Conservation (phyloP, 2,329 filamentous ascomycete genomes). For the Alternaria conjuncta region DNA sequence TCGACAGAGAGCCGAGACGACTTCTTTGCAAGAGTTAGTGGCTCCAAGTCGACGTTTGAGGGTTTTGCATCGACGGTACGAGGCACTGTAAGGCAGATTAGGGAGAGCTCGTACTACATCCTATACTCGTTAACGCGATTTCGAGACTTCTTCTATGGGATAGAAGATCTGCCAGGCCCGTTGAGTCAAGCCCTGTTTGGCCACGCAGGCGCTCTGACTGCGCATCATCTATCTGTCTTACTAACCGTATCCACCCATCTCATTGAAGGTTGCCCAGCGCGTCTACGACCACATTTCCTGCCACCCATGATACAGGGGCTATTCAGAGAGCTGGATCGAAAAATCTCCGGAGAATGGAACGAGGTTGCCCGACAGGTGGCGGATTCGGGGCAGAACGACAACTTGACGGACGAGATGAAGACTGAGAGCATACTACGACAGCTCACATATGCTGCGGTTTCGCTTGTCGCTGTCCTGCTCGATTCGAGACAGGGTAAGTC, state of each 20-base stretch:
- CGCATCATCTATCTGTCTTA: conserved; percentile 93
- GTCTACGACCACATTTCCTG: conserved; percentile 78
- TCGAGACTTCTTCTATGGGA: conserved; percentile 88
- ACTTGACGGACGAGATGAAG: conserved; percentile 94
- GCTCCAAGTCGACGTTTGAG: conserved; percentile 87
- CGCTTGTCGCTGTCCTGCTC: conserved; percentile 88
- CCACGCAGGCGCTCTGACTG: conserved; percentile 81
- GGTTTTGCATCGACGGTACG: conserved; percentile 93
- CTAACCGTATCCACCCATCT: conserved; percentile 87
- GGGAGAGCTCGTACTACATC: conserved; percentile 93
- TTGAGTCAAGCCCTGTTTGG: conserved; percentile 84
- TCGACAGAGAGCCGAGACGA: conserved; percentile 95
- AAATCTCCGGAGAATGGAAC: conserved; percentile 88
- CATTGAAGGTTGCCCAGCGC: conserved; percentile 88
- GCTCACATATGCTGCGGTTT: conserved; percentile 88
- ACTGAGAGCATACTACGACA: conserved; percentile 93
- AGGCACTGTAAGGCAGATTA: conserved; percentile 84
- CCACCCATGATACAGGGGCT: conserved; percentile 82
- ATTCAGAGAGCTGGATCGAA: conserved; percentile 84
- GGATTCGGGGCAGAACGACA: conserved; percentile 74
- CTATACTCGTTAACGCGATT: conserved; percentile 91
- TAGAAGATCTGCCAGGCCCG: conserved; percentile 79
- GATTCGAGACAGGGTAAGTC: conserved; percentile 63
- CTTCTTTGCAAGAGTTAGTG: conserved; percentile 89
- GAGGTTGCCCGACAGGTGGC: conserved; percentile 64